Evolutionary conservation across 257 asterid species (phyloP), one percentile per base, ranked within the genome.

Genomic region (Ehretia macrophylla): DNA sequence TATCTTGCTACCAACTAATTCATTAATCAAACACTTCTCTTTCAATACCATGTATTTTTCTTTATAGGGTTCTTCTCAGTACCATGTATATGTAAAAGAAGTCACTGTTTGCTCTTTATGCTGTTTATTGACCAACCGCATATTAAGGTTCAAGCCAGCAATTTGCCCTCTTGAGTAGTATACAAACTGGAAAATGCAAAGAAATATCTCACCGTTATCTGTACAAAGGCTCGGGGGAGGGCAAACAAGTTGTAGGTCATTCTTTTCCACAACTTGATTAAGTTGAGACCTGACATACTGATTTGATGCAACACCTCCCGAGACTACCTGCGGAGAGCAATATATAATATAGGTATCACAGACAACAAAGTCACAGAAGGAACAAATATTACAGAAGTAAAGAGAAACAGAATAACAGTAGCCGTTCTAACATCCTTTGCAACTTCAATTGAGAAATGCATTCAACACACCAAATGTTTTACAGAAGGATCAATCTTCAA

Each of bases 171-270:
- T 27, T 27, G 35, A 27, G 6, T 27, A 1, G 35, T 27, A 27
- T 27, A 27, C 35, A 27, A 51, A 51, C 10, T 8, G 8, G 14
- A 14, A 39, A 21, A 38, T 14, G 17, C 38, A 0, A 21, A 6
- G 21, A 52, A 57, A 51, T 57, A 51, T 22, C 85, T 59, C 63
- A 89, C 97, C 99, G 58, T 89, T 93, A 79, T 93, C 97, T 0
- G 96, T 89, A 53, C 99, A 89, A 62, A 93, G 97, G 65, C 83
- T 80, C 55, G 99, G 95, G 55, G 99, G 99, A 64, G 99, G 99
- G 76, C 94, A 93, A 19, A 93, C 84, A 23, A 93, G 99, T 59
- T 74, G 79, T 66, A 93, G 79, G 51, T 85, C 86, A 14, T 79
- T 85, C 74, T 66, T 79, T 35, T 79, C 83, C 17, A 68, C 96